Conservation (phyloP, 163 green algal genomes). For the Prototheca stagnorum region DNA sequence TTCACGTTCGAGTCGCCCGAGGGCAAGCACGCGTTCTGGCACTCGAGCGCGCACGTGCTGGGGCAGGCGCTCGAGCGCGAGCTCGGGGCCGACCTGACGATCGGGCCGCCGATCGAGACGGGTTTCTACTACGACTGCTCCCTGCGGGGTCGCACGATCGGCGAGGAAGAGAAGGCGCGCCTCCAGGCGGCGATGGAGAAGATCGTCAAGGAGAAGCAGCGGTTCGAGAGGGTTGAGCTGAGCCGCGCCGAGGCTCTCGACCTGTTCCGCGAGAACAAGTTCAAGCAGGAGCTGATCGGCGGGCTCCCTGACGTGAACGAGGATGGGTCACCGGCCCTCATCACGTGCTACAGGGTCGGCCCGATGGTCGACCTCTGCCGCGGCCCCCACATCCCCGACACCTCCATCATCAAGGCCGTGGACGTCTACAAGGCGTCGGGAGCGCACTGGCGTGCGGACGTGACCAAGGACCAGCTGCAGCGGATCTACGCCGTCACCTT, state of each 20-base stretch:
- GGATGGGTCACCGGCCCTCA: slow-evolving; percentile 28
- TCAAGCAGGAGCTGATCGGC: slow-evolving; percentile 95
- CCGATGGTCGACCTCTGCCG: slow-evolving; percentile 94
- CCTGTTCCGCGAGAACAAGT: slow-evolving; percentile 98
- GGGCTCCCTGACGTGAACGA: slow-evolving; percentile 56
- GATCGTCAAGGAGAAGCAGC: slow-evolving; percentile 69
- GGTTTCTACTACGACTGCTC: slow-evolving; percentile 96
- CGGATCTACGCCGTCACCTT: slow-evolving; percentile 94
- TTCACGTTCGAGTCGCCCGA: slow-evolving; percentile 60
- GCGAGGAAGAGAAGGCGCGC: slow-evolving; percentile 36
- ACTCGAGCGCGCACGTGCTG: slow-evolving; percentile 83
- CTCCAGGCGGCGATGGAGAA: slow-evolving; percentile 67
- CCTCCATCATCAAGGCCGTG: slow-evolving; percentile 55
- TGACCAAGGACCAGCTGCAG: slow-evolving; percentile 54
- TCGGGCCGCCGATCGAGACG: slow-evolving; percentile 80
- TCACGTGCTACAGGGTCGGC: slow-evolving; percentile 79
- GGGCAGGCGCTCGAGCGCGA: slow-evolving; percentile 85
- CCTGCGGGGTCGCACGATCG: slow-evolving; percentile 65
- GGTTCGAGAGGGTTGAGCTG: slow-evolving; percentile 83
- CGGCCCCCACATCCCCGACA: slow-evolving; percentile 86
- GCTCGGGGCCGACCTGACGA: slow-evolving; percentile 88
- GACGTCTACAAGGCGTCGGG: slow-evolving; percentile 54
- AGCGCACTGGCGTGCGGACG: slow-evolving; percentile 84
- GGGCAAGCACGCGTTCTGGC: slow-evolving; percentile 90
- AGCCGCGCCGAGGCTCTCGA: slow-evolving; percentile 73